These are phyloP conservation scores for Pinus taeda DNA, from an alignment of 75 land plant genomes.

Conservation along the genomic window DNA sequence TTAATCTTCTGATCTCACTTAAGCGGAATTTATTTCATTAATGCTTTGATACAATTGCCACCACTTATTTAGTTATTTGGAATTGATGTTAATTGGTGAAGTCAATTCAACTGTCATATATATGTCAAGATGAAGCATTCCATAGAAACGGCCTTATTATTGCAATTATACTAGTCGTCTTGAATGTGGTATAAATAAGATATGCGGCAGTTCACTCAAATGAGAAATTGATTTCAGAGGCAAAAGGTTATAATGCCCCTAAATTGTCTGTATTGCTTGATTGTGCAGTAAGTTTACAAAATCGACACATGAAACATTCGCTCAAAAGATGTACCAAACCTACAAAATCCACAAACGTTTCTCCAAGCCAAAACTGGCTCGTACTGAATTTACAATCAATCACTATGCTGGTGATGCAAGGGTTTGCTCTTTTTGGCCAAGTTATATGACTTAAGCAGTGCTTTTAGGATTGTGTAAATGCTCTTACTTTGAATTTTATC, in stretches of 20 bases:
- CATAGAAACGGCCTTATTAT: neutral
- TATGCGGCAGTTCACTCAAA: neutral
- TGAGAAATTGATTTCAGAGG: neutral
- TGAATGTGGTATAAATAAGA: neutral
- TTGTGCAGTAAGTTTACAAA: conserved; percentile 89
- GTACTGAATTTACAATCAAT: conserved; percentile 83
- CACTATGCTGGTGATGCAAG: conserved; percentile 98
- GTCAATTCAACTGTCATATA: neutral
- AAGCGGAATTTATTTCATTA: neutral
- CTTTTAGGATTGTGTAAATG: neutral
- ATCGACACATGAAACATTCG: conserved; percentile 94
- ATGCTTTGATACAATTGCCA: neutral
- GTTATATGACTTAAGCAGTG: neutral
- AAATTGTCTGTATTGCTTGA: conserved; percentile 3
- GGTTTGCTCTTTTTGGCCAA: neutral
- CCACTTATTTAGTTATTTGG: neutral
- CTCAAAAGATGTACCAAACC: conserved; percentile 81
- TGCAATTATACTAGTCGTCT: neutral
- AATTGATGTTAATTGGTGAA: neutral
- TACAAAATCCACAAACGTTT: conserved; percentile 81
- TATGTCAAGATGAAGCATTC: neutral
- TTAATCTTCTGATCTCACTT: neutral
- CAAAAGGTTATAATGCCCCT: neutral
- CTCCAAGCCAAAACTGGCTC: conserved; percentile 86
- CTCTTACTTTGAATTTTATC: conserved; percentile 1